Evolutionary conservation across 2,329 filamentous ascomycete genomes (phyloP).

Genomic region (Helotiales sp.): DNA sequence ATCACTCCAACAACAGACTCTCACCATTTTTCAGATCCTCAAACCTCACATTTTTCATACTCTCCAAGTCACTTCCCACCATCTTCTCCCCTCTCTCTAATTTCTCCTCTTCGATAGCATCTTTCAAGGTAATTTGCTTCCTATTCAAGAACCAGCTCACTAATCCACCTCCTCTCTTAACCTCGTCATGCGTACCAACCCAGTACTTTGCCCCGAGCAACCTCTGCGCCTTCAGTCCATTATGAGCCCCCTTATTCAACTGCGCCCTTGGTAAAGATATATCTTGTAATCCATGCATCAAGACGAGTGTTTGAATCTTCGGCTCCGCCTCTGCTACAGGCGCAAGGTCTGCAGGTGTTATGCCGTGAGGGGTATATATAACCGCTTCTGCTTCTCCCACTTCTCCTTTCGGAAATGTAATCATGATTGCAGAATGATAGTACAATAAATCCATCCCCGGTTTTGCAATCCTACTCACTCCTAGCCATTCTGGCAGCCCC

Average conservation of each 20-base stretch:
- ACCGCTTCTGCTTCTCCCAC: constrained; percentile 49
- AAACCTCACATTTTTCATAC: constrained; percentile 21
- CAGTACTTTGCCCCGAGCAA: constrained; percentile 58
- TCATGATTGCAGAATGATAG: constrained; percentile 61
- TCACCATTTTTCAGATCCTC: constrained; percentile 26
- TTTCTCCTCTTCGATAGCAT: constrained; percentile 42
- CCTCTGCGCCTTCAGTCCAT: constrained; percentile 57
- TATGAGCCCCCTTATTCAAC: constrained; percentile 63
- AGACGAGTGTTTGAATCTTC: constrained; percentile 51
- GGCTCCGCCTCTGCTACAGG: constrained; percentile 45
- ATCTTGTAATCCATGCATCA: constrained; percentile 66
- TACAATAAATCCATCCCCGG: constrained; percentile 52
- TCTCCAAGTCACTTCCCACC: constrained; percentile 13
- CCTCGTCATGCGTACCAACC: constrained; percentile 66
- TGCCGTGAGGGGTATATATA: constrained; percentile 65
- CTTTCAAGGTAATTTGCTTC: constrained; percentile 44
- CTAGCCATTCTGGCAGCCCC: constrained; percentile 59
- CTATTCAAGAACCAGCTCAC: constrained; percentile 52
- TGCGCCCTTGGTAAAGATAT: constrained; percentile 54
- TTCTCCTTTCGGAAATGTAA: constrained; percentile 46
- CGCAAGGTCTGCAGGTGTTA: constrained; percentile 46
- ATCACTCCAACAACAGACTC: constrained; percentile 24
- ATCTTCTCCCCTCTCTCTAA: constrained; percentile 26
- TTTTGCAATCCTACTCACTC: constrained; percentile 57
- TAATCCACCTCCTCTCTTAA: constrained; percentile 58